Evolutionary conservation across 2,329 filamentous ascomycete species (phyloP), one percentile per base, ranked within the genome.

Genomic region (Xylariales sp.): DNA sequence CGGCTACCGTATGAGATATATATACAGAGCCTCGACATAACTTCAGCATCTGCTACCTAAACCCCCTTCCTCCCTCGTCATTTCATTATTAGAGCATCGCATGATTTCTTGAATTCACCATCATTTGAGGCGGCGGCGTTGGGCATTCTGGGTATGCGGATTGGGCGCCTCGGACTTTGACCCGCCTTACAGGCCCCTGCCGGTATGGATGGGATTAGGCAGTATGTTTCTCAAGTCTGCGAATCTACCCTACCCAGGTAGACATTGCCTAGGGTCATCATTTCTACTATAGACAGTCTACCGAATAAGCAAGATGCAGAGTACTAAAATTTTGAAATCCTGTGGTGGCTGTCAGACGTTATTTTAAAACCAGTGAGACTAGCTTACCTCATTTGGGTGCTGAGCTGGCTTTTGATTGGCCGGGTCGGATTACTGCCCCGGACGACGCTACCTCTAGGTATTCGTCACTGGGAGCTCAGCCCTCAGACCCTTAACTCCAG

Each of bases 331-430:
- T 45, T 18, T 34, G 54, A 34, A 41, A 36, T 34, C 23, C 16
- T n/a, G 32, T 9, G 10, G 48, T 34, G 49, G 30, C 49, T 34
- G 49, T 16, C 9, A 32, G 6, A 43, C 5, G 9, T 12, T 41
- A 14, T 53, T 30, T 23, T 41, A 6, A 48, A 5, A 23, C 32
- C 30, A 49, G 49, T 48, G 46, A 48, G 18, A 12, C 43, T 12
- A 30, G 12, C 39, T 53, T 58, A 41, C 52, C 64, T 12, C 14
- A 32, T 66, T 49, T 16, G 56, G 56, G 12, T 28, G 45, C 43
- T 23, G 54, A 57, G 65, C 34, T 18, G 39, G 12, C 45, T 64
- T 34, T 12, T 53, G 36, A 68, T 64, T 68, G 65, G 65, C 5
- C 28, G 8, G 61, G 5, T 64, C 65, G 65, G 65, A 68, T 53